These are phyloP conservation scores for Ophiostoma montium DNA, from an alignment of 2,329 filamentous ascomycete genomes.

Conservation along the genomic window DNA sequence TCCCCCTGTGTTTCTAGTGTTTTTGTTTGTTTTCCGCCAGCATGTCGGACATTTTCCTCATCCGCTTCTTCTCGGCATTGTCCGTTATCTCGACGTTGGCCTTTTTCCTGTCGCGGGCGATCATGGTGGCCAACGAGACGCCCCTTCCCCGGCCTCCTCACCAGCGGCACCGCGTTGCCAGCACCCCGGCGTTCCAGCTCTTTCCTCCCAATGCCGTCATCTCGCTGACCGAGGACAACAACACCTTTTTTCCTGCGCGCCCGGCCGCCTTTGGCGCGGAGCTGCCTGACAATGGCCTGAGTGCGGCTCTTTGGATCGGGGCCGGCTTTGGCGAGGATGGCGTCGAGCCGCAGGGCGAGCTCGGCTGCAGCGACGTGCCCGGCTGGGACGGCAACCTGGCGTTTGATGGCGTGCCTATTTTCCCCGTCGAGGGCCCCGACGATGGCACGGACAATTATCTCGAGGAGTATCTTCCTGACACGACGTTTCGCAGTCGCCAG, in stretches of 20 bases:
- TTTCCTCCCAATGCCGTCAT: slow-evolving; percentile 95
- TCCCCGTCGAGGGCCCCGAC: slow-evolving; percentile 32
- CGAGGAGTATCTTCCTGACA: slow-evolving; percentile 33
- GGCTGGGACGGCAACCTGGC: slow-evolving; percentile 58
- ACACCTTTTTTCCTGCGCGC: slow-evolving; percentile 85
- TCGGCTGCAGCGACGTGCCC: slow-evolving; percentile 89
- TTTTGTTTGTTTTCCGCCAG: background rate
- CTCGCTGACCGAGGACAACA: slow-evolving; percentile 94
- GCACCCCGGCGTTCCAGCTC: slow-evolving; percentile 45
- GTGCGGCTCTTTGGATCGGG: slow-evolving; percentile 84
- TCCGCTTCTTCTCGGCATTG: slow-evolving; percentile 8
- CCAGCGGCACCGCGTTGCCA: background rate
- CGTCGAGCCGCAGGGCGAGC: slow-evolving; percentile 60
- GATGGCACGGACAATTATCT: slow-evolving; percentile 82
- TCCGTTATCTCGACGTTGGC: slow-evolving; percentile 2
- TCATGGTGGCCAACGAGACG: background rate
- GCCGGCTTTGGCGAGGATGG: slow-evolving; percentile 78
- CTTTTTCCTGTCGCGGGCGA: slow-evolving; percentile 5
- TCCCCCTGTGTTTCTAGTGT: background rate
- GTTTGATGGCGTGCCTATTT: slow-evolving; percentile 19
- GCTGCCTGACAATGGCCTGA: slow-evolving; percentile 62
- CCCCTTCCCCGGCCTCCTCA: background rate
- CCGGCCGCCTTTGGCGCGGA: slow-evolving; percentile 85
- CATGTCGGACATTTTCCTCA: background rate
- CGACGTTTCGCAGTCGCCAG: background rate